Conservation (phyloP, 169 alveolate genomes). For the Plasmodium gallinaceum region DNA sequence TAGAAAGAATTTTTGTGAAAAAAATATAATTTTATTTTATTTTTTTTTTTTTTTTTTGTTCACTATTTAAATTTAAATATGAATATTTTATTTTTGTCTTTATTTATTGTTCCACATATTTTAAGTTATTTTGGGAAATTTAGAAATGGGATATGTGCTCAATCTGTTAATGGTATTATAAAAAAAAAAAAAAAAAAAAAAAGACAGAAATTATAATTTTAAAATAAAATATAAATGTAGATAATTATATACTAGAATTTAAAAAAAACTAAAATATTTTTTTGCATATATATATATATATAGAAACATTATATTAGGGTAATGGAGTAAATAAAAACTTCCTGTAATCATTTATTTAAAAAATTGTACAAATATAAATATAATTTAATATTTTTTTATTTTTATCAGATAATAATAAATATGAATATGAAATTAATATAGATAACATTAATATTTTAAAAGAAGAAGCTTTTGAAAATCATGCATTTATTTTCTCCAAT, state of each 20-base stretch:
- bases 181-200: conserved; percentile 1
- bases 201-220: background rate
- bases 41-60: conserved; percentile 23
- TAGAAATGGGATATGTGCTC: conserved; percentile 31
- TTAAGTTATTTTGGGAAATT: conserved; percentile 32
- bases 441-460: background rate
- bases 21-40: background rate
- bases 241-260: background rate
- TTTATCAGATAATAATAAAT: background rate
- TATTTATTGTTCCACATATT: conserved; percentile 43
- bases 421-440: background rate
- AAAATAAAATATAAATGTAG: background rate
- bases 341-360: no score
- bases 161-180: conserved; percentile 21
- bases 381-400: background rate
- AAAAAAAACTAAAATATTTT: background rate
- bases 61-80: conserved; percentile 12
- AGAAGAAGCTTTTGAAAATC: background rate
- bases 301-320: background rate
- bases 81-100: conserved; percentile 58
- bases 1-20: conserved; percentile 1
- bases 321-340: no score
- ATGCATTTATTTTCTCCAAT: background rate
- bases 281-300: background rate
- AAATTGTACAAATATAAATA: no score